A percentile compares a stretch with the other conserved stretches of the same genome.
phyloP scores from a whole-genome alignment of 345 rosid species.

The Combretum micranthum region DNA sequence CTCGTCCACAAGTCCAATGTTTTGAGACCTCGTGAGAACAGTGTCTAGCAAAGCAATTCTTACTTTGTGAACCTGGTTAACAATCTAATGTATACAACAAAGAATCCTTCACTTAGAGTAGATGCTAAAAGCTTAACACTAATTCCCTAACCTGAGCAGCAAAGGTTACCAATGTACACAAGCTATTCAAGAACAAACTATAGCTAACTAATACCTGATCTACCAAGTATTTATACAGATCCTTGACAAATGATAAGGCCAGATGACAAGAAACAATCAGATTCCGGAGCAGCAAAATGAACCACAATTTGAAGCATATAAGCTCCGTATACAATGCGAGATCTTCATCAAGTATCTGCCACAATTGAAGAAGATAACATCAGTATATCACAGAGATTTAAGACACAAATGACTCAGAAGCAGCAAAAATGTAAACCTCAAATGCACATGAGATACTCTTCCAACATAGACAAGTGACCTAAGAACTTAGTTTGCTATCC shows the following conservation, averaged over 20 bases:
- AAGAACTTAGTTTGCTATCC: no score
- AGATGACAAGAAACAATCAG: conserved; percentile 11
- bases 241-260: conserved; percentile 14
- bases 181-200: conserved; percentile 16
- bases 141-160: conserved; percentile 17
- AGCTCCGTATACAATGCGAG: no score
- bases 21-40: not conserved
- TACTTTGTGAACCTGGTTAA: conserved; percentile 27
- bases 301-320: no score
- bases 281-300: not conserved
- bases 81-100: conserved; percentile 26
- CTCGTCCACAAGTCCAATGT: no score
- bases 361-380: no score
- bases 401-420: no score
- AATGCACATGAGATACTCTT: no score
- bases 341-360: no score
- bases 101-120: conserved; percentile 34
- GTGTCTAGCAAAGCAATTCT: conserved; percentile 14
- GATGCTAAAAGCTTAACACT: conserved; percentile 8
- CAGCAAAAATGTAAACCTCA: no score
- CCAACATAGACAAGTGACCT: no score
- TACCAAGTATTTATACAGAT: conserved; percentile 36
- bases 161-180: conserved; percentile 45
- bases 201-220: conserved; percentile 22
- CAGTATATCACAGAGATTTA: no score